Percentiles rank a stretch among this genome's conserved stretches.
Conservation (phyloP, 768 basidiomycete genomes). For the Punctularia strigosozonata region DNA sequence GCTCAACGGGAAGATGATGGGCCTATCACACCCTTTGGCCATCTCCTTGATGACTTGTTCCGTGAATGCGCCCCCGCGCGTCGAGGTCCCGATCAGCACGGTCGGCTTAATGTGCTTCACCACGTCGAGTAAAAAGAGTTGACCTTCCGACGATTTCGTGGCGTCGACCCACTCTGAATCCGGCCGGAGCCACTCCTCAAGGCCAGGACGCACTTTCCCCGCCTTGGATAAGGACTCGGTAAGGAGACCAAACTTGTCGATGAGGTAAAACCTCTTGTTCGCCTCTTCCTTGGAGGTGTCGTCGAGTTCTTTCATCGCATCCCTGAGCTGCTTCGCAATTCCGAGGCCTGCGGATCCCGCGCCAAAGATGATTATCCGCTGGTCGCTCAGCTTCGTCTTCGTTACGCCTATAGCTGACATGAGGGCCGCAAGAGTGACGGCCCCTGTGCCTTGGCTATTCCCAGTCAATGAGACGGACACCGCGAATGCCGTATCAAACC, state of each 20-base stretch:
- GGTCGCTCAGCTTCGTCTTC: slow-evolving; percentile 51
- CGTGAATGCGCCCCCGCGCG: slow-evolving; percentile 65
- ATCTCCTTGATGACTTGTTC: slow-evolving; percentile 61
- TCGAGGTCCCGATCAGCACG: slow-evolving; percentile 77
- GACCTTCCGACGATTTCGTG: slow-evolving; percentile 23
- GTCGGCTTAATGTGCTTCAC: slow-evolving; percentile 68
- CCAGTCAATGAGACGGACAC: not conserved
- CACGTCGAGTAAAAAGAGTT: slow-evolving; percentile 51
- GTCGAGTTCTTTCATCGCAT: slow-evolving; percentile 55
- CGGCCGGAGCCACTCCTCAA: slow-evolving; percentile 44
- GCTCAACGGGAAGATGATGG: slow-evolving; percentile 75
- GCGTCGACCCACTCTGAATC: slow-evolving; percentile 43
- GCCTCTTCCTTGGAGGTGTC: slow-evolving; percentile 41
- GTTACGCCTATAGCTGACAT: slow-evolving; percentile 63
- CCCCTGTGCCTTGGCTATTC: slow-evolving; percentile 60
- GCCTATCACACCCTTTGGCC: slow-evolving; percentile 56
- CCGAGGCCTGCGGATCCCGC: slow-evolving; percentile 78
- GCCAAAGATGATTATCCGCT: slow-evolving; percentile 70
- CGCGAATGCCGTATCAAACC: slow-evolving; percentile 2
- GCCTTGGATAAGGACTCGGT: slow-evolving; percentile 35
- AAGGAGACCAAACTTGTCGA: slow-evolving; percentile 60
- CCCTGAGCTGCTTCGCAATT: slow-evolving; percentile 63
- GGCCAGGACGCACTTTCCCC: slow-evolving; percentile 29
- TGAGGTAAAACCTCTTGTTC: slow-evolving; percentile 53
- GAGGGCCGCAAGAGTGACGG: slow-evolving; percentile 58